Evolutionary conservation across 2,329 filamentous ascomycete species (phyloP), one percentile per base, ranked within the genome.

Genomic region (Teratosphaeriaceae sp.): DNA sequence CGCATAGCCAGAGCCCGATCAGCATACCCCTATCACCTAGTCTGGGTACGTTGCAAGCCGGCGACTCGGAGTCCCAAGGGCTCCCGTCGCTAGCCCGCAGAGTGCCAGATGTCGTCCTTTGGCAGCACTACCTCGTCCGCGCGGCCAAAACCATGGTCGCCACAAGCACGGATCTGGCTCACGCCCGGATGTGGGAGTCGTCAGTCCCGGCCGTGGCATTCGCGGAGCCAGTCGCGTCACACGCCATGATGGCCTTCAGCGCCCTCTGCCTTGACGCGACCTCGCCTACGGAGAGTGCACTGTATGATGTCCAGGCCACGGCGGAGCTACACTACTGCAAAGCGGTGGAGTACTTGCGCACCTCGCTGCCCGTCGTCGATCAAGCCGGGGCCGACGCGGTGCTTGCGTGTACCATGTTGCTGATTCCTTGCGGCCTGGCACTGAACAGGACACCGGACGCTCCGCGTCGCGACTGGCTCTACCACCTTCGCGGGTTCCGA

Each of bases 111-210:
- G 38, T 38, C 9, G 18, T 42, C 15, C 33, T 45, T 13, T 35
- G 31, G 43, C 38, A 45, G 36, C 30, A 45, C 33, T 45, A 45
- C 15, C 43, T 45, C 26, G 19, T 11, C 21, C 39, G 42, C 19
- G 38, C 38, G 1, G 24, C 21, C 20, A 16, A 26, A 16, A 42
- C 38, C 12, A 35, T 45, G 18, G 19, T 22, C 8, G 19, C 27
- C 18, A 21, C 38, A 26, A 34, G 39, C 13, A 40, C 33, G 8
- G 30, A 34, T 8, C 6, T 6, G 15, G 7, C 30, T 11, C 30
- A 34, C 16, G 15, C 9, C 8, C 7, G 8, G 30, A 34, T 34
- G 30, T 34, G 30, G 30, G 12, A 34, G 15, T 12, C 9, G 6
- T 34, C 30, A 16, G 30, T 34, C 9, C 30, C 30, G 15, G 30